Base-by-base conservation (phyloP, 129 eudicot species). In the Tanacetum coccineum region DNA sequence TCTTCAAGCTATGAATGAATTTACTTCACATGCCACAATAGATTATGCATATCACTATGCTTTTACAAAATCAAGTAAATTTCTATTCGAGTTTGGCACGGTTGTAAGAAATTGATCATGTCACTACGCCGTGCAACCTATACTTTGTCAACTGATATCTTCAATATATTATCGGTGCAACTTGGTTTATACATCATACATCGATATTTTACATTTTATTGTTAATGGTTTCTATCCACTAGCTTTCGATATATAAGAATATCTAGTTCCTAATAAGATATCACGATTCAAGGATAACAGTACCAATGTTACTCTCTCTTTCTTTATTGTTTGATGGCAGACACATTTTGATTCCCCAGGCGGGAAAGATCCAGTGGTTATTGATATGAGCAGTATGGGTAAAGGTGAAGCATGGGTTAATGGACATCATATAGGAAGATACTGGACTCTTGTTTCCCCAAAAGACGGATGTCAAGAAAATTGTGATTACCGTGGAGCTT, bases 341-440 rank as follows among this genome's bases (percentile, higher is more conserved):
- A 75, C 99, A 59, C 64, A 86, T 68, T 94, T 94, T 74, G 90
- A 94, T 69, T 82, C 84, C 61, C 95, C 87, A 7, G 81, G 46
- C 6, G 97, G 95, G 45, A 77, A 70, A 44, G 90, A 94, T 67
- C 99, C 99, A 0, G 88, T 94, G 67, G 87, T 78, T 62, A 74
- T 94, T 64, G 81, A 86, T 72, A 74, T 94, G 70, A 81, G 87
- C 61, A 86, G 88, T 62, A 94, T 94, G 99, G 95, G 95, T 39
- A 94, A 94, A 70, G 99, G 99, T 67, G 82, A 89, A 74, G 87
- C 81, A 8, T 94, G 99, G 97, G 95, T 94, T 54, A 94, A 94
- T 67, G 99, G 99, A 47, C 96, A 87, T 72, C 90, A 89, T 77
- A 86, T 94, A 13, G 99, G 99, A 76, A 77, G 99, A 80, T 94